phyloP scores from a whole-genome alignment of 1,284 basidiomycete genomes.

The Agaricales sp. region DNA sequence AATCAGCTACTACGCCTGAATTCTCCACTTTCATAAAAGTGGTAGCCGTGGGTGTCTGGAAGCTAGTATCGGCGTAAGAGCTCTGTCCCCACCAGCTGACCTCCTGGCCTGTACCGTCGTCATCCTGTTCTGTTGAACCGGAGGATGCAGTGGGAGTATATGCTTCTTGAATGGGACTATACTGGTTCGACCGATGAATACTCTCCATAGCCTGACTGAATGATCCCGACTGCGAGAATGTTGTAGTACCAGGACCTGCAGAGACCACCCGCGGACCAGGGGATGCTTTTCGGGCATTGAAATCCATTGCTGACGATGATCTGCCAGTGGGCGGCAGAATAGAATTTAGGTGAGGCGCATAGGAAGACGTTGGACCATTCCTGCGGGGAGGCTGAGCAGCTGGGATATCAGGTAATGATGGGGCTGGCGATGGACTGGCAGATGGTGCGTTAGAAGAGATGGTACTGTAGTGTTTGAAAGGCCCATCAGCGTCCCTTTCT shows the following conservation, averaged over 20 bases:
- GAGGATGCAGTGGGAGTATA: conserved; percentile 25
- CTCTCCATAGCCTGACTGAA: conserved; percentile 25
- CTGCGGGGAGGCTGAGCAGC: conserved; percentile 27
- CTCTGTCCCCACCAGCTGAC: conserved; percentile 56
- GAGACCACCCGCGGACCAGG: conserved; percentile 41
- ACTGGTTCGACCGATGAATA: conserved; percentile 17
- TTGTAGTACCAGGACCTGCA: conserved; percentile 37
- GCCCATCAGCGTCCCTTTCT: conserved; percentile 40
- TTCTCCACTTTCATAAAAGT: conserved; percentile 47
- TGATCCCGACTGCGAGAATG: conserved; percentile 35
- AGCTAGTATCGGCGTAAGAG: conserved; percentile 32
- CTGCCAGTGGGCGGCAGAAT: conserved; percentile 48
- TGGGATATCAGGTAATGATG: conserved; percentile 27
- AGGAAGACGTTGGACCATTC: conserved; percentile 57
- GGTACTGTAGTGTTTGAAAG: conserved; percentile 91
- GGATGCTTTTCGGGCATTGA: conserved; percentile 41
- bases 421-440: conserved; percentile 61
- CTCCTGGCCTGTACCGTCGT: conserved; percentile 24
- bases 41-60: conserved; percentile 56
- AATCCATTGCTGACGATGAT: conserved; percentile 69
- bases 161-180: conserved; percentile 22
- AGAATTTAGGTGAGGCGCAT: conserved; percentile 30
- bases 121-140: conserved; percentile 23
- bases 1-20: conserved; percentile 25
- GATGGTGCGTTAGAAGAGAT: conserved; percentile 79